Evolutionary conservation across 306 rosid genomes (phyloP).

Genomic region (Astragalus glycyphyllos): DNA sequence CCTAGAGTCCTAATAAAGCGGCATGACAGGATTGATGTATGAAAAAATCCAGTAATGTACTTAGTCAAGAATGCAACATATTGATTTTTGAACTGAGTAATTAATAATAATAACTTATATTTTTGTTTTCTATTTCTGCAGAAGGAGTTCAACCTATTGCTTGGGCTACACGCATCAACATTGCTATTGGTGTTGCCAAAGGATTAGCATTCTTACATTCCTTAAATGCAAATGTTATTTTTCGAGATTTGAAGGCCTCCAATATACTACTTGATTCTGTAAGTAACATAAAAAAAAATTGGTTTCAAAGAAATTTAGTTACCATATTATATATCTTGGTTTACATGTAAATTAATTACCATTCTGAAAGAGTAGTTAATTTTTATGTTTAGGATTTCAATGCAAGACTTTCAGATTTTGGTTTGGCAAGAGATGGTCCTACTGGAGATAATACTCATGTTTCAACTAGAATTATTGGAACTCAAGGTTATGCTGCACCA

Average conservation of each 20-base stretch:
- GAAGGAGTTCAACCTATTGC: slow-evolving; percentile 88
- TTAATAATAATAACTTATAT: slow-evolving; percentile 17
- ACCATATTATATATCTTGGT: slow-evolving; percentile 3
- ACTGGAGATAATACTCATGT: slow-evolving; percentile 96
- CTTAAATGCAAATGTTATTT: slow-evolving; percentile 75
- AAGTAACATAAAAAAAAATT: slow-evolving; percentile 42
- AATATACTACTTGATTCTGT: slow-evolving; percentile 92
- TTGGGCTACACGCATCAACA: slow-evolving; percentile 71
- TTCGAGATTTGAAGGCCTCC: slow-evolving; percentile 90
- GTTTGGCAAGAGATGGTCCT: slow-evolving; percentile 96
- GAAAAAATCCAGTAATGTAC: too few relatives aligned
- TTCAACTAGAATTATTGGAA: slow-evolving; percentile 89
- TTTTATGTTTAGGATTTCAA: slow-evolving; percentile 72
- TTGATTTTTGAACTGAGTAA: not conserved
- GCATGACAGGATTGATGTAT: too few relatives aligned
- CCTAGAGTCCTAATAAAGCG: too few relatives aligned
- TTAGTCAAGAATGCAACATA: too few relatives aligned
- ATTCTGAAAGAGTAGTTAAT: slow-evolving; percentile 38
- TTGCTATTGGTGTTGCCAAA: slow-evolving; percentile 76
- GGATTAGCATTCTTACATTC: slow-evolving; percentile 80
- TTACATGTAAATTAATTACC: slow-evolving; percentile 15
- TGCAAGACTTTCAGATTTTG: slow-evolving; percentile 89
- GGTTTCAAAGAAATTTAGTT: slow-evolving; percentile 2
- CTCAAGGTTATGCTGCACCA: slow-evolving; percentile 97
- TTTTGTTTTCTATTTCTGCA: slow-evolving; percentile 41